Evolutionary conservation across 2,329 filamentous ascomycete species (phyloP).

Genomic region (Aureobasidium sp.): DNA sequence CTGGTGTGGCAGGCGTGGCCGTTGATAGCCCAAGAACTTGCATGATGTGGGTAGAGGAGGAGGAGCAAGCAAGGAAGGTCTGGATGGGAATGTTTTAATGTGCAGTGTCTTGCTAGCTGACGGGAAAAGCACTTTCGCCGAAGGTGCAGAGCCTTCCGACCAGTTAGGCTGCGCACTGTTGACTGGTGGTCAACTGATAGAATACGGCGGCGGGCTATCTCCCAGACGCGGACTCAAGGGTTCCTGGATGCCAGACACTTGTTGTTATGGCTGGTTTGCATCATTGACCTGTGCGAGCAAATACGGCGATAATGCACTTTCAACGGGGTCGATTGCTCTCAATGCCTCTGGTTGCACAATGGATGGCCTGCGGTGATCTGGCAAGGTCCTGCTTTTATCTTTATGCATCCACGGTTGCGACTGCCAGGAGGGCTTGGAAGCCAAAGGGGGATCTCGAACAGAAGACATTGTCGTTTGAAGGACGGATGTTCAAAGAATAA

Average conservation of each 20-base stretch:
- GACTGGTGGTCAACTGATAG: constrained; percentile 14
- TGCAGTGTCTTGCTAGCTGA: no score
- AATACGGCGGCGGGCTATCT: constrained; percentile 8
- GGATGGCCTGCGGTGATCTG: constrained; percentile 12
- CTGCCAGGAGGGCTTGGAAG: neutral
- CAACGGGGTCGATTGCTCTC: constrained; percentile 18
- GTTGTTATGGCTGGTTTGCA: constrained; percentile 12
- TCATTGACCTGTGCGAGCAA: constrained; percentile 2
- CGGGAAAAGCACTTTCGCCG: neutral
- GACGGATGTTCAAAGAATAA: no score
- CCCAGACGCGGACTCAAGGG: constrained; percentile 18
- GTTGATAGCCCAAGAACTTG: neutral
- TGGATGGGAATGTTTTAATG: no score
- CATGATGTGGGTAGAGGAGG: constrained; percentile 9
- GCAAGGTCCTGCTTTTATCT: neutral
- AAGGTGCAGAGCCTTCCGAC: no score
- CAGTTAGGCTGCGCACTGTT: no score
- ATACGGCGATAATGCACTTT: constrained; percentile 6
- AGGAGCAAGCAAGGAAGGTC: neutral
- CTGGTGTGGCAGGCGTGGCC: neutral
- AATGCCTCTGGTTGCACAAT: constrained; percentile 10
- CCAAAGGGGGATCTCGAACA: neutral
- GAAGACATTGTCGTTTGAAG: constrained; percentile 17
- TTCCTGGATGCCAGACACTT: constrained; percentile 20
- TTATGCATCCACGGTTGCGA: constrained; percentile 5